phyloP scores from a whole-genome alignment of 345 rosid genomes.

The Psidium friedrichsthalianum region DNA sequence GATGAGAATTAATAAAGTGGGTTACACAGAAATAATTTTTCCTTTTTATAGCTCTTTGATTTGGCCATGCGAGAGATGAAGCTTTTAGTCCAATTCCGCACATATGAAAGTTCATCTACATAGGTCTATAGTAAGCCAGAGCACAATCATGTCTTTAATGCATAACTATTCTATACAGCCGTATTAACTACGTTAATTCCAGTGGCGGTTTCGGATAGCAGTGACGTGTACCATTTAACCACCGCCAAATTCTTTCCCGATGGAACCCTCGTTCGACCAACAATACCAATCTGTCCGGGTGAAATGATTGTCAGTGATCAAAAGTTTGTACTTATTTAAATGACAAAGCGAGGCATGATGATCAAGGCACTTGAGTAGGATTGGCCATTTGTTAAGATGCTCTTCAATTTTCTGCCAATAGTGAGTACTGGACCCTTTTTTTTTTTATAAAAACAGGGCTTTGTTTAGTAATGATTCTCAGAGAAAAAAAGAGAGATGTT shows the following conservation, averaged over 20 bases:
- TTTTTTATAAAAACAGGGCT: too few relatives aligned
- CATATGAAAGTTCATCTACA: neutral
- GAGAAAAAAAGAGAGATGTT: conserved; percentile 1
- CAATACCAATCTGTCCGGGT: neutral
- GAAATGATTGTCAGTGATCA: neutral
- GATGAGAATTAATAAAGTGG: neutral
- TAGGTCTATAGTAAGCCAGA: neutral
- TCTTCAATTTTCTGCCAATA: neutral
- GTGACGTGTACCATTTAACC: neutral
- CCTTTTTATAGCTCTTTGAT: conserved; percentile 6
- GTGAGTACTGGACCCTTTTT: too few relatives aligned
- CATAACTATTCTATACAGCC: neutral
- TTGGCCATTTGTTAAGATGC: neutral
- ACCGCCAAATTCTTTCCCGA: neutral
- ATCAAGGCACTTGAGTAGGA: conserved; percentile 11
- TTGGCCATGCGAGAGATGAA: neutral
- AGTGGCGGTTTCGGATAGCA: neutral
- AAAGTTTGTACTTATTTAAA: neutral
- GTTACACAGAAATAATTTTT: neutral
- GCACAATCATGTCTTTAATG: neutral
- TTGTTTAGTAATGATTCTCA: neutral
- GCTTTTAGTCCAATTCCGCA: neutral
- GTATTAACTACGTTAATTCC: neutral
- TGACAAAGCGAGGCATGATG: conserved; percentile 1
- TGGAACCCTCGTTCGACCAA: neutral